These are phyloP conservation scores for Magnaporthiopsis rhizophila DNA, from an alignment of 2,329 filamentous ascomycete species.

Conservation along the genomic window DNA sequence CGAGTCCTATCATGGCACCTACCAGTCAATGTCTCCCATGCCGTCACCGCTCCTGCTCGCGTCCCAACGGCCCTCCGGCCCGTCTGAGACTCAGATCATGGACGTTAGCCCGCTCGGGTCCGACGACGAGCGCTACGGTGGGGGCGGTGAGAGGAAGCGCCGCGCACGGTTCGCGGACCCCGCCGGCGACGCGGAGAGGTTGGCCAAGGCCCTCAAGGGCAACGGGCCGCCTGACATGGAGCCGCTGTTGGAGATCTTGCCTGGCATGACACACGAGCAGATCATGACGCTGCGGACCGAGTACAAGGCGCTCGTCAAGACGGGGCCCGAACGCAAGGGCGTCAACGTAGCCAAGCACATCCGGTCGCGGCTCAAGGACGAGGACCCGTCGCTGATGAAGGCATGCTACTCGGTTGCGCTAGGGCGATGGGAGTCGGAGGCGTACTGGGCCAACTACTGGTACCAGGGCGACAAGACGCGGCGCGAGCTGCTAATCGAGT, in stretches of 20 bases:
- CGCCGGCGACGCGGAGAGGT: constrained; percentile 64
- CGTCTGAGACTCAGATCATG: constrained; percentile 27
- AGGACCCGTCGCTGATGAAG: constrained; percentile 74
- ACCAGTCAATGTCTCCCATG: constrained; percentile 92
- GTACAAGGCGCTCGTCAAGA: constrained; percentile 86
- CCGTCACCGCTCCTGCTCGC: constrained; percentile 66
- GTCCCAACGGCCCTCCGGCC: constrained; percentile 39
- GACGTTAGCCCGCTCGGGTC: constrained; percentile 47
- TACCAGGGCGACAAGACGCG: constrained; percentile 82
- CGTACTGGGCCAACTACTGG: constrained; percentile 98
- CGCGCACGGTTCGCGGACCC: constrained; percentile 79
- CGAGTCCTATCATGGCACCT: constrained; percentile 88
- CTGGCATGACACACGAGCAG: constrained; percentile 77
- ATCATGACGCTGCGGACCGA: constrained; percentile 77
- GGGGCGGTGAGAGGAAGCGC: constrained; percentile 40
- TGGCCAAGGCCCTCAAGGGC: constrained; percentile 67
- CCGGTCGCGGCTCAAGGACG: constrained; percentile 65
- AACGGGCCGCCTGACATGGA: constrained; percentile 57
- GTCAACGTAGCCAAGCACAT: constrained; percentile 85
- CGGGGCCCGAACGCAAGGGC: constrained; percentile 62
- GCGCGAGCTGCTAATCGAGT: constrained; percentile 85
- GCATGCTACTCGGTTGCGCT: constrained; percentile 84
- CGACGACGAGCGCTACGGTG: constrained; percentile 28
- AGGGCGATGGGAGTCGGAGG: constrained; percentile 85
- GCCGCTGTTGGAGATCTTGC: constrained; percentile 74